Evolutionary conservation across 2,329 filamentous ascomycete species (phyloP).

Genomic region (Aureobasidium sp.): DNA sequence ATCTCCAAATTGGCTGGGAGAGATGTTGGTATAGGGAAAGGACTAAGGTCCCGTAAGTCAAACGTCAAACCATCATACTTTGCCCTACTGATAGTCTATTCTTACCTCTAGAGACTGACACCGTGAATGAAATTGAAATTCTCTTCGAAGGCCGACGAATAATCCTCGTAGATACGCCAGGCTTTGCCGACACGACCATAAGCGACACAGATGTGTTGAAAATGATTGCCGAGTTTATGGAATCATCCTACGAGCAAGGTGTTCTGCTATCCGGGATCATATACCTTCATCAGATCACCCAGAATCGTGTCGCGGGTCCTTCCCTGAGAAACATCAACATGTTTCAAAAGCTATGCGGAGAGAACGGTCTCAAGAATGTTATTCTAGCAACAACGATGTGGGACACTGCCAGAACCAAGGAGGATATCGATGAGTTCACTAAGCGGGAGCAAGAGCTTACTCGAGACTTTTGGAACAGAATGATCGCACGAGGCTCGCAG

Average conservation of each 20-base stretch:
- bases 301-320: conserved; percentile 33
- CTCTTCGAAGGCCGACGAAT: conserved; percentile 14
- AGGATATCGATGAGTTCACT: too few species aligned
- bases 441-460: not conserved
- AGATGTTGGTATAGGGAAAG: not conserved
- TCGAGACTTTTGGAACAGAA: not conserved
- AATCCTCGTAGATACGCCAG: conserved; percentile 38
- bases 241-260: conserved; percentile 21
- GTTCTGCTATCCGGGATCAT: conserved; percentile 34
- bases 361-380: conserved; percentile 32
- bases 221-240: conserved; percentile 34
- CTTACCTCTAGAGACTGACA: not conserved
- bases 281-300: conserved; percentile 39
- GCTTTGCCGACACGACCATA: conserved; percentile 38
- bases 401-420: conserved; percentile 15
- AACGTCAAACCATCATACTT: not conserved
- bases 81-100: not conserved
- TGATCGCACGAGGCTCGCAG: too few species aligned
- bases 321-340: conserved; percentile 35
- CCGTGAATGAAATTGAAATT: not conserved
- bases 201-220: conserved; percentile 38
- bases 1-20: conserved; percentile 18
- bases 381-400: conserved; percentile 38
- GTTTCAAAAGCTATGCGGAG: conserved; percentile 38
- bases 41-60: not conserved